Evolutionary conservation across 2,329 filamentous ascomycete species (phyloP), one percentile per base, ranked within the genome.

Genomic region (Sporothrix brunneoviolacea): DNA sequence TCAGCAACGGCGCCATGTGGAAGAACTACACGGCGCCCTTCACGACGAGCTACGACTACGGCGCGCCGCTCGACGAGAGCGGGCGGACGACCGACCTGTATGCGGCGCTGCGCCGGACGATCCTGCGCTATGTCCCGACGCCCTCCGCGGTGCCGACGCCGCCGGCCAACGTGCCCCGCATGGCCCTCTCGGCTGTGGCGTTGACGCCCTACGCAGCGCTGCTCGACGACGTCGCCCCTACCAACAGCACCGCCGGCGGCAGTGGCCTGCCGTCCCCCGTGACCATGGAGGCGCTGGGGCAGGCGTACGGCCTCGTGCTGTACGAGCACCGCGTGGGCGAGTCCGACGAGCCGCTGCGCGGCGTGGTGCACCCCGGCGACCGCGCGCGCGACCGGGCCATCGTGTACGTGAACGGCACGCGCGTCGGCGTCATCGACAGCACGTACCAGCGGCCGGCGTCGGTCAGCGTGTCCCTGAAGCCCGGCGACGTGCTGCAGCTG

Each of bases 1-100:
- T 30, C 15, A 18, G 41, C 41, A 43, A 43, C 24, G 41, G 41
- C 41, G 41, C 27, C 8, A 8, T 43, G 27, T 43, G 16, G n/a
- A n/a, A 18, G 5, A 43, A 43, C 41, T n/a, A 32, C 27, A 43
- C 41, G n/a, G 41, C 27, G n/a, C 27, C 41, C 13, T 43, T 43
- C 16, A 43, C 41, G 41, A 43, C 41, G n/a, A 43, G 41, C 18
- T 43, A 43, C 28, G 41, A 43, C 18, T 43, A 43, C 28, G 41
- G 41, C 13, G 41, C 41, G 41, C 41, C 41, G 6, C 27, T 43
- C 7, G 41, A 33, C 41, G 41, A 43, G 41, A 43, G 41, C n/a
- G 27, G 41, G 15, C 41, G 41, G 27, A 43, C 41, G 27, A 43
- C 41, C 7, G n/a, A 27, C 8, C 28, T 43, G 27, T 43, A 43